These are phyloP conservation scores for Lipomyces lipofer DNA, from an alignment of 805 yeast species.

Conservation along the genomic window DNA sequence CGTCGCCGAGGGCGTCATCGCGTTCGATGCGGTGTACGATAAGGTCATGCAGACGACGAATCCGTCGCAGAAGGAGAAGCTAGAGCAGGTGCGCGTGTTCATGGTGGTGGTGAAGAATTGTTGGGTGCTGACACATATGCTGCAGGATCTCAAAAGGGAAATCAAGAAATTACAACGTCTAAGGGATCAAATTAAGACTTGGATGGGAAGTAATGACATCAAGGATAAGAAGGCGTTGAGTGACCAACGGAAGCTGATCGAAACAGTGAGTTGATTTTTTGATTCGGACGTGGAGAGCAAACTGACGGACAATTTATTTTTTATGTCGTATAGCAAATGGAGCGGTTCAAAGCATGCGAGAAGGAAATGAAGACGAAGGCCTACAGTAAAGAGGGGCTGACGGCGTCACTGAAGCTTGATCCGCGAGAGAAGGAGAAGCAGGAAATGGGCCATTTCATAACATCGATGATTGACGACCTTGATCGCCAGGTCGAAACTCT, in stretches of 20 bases:
- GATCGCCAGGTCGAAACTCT: slow-evolving; percentile 76
- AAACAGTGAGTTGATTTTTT: slow-evolving; percentile 40
- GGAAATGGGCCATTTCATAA: slow-evolving; percentile 69
- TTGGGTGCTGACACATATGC: neutral
- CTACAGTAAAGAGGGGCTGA: slow-evolving; percentile 88
- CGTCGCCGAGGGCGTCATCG: slow-evolving; percentile 85
- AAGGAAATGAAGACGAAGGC: slow-evolving; percentile 92
- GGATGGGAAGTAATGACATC: slow-evolving; percentile 89
- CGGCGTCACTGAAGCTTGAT: slow-evolving; percentile 64
- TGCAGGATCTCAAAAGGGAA: slow-evolving; percentile 79
- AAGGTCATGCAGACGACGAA: slow-evolving; percentile 80
- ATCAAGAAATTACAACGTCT: slow-evolving; percentile 90
- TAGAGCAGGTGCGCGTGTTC: slow-evolving; percentile 55
- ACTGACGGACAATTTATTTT: too few species aligned
- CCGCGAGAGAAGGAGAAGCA: slow-evolving; percentile 79
- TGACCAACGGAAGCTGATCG: slow-evolving; percentile 71
- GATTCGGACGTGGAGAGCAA: neutral
- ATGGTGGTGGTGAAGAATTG: neutral
- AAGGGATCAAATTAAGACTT: slow-evolving; percentile 91
- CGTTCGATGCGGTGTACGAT: slow-evolving; percentile 82
- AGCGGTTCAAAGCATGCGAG: slow-evolving; percentile 90
- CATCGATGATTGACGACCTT: slow-evolving; percentile 72
- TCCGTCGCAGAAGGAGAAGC: slow-evolving; percentile 86
- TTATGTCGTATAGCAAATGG: slow-evolving; percentile 66
- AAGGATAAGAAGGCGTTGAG: slow-evolving; percentile 81